A percentile compares a stretch with the other conserved stretches of the same genome.
Evolutionary conservation across 192 early-diverging fungal species (phyloP).

Genomic region (Mortierella claussenii): DNA sequence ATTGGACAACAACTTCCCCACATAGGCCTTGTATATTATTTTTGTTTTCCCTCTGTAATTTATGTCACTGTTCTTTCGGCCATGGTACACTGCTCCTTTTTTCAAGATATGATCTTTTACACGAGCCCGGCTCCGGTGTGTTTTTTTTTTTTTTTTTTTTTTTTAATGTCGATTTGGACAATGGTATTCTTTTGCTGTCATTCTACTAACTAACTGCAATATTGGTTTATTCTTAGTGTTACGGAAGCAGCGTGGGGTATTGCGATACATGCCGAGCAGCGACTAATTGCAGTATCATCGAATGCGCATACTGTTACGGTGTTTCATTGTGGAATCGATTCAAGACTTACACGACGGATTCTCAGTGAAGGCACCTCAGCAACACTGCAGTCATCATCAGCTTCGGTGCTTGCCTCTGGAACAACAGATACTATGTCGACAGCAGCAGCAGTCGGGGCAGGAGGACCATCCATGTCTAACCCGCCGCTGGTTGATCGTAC

Average conservation of each 20-base stretch:
- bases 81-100: too few relatives aligned
- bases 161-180: too few relatives aligned
- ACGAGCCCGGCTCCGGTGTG: too few relatives aligned
- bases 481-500: background rate
- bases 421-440: constrained; percentile 2
- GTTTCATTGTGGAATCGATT: constrained; percentile 51
- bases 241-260: constrained; percentile 67
- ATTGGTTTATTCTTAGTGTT: constrained; percentile 22
- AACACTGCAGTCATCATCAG: background rate
- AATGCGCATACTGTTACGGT: constrained; percentile 60
- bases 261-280: constrained; percentile 59
- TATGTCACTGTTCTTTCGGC: too few relatives aligned
- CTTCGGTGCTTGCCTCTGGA: background rate
- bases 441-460: background rate
- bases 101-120: too few relatives aligned
- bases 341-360: constrained; percentile 12
- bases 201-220: background rate
- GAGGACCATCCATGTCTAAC: background rate
- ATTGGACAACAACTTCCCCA: too few relatives aligned
- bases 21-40: too few relatives aligned
- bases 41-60: too few relatives aligned
- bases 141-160: too few relatives aligned
- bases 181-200: too few relatives aligned
- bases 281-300: constrained; percentile 65
- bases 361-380: background rate